Conservation (phyloP, 2,329 filamentous ascomycete genomes). For the Aspergillus ibericus region DNA sequence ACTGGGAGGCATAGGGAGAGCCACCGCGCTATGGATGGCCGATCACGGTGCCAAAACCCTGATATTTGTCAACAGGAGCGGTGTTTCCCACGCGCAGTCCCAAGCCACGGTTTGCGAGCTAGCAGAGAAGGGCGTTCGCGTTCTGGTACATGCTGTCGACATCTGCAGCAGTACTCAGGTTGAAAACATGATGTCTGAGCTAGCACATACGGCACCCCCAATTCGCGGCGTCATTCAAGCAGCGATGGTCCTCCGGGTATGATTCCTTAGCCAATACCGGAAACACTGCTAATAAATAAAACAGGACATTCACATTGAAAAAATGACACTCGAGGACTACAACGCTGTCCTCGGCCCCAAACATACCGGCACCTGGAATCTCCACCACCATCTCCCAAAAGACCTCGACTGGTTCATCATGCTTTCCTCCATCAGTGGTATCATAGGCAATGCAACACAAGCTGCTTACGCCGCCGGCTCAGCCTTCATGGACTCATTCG, state of each 20-base stretch:
- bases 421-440: conserved; percentile 40
- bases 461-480: conserved; percentile 44
- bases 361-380: conserved; percentile 29
- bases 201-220: conserved; percentile 12
- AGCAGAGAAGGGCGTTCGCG: conserved; percentile 17
- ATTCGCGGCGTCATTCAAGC: conserved; percentile 31
- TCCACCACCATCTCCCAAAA: conserved; percentile 24
- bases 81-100: conserved; percentile 14
- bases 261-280: background rate
- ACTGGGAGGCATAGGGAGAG: conserved; percentile 29
- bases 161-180: conserved; percentile 35
- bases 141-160: conserved; percentile 31
- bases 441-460: conserved; percentile 49
- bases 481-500: conserved; percentile 38
- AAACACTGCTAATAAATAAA: conserved; percentile 1
- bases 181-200: conserved; percentile 12
- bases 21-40: conserved; percentile 44
- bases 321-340: conserved; percentile 37
- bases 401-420: conserved; percentile 43
- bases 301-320: conserved; percentile 36
- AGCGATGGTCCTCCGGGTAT: conserved; percentile 28
- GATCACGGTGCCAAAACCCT: conserved; percentile 53
- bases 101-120: conserved; percentile 20
- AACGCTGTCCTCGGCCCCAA: conserved; percentile 35
- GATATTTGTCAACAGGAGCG: conserved; percentile 54